phyloP scores from a whole-genome alignment of 2,329 filamentous ascomycete genomes.

The Atkinsonella hypoxylon region DNA sequence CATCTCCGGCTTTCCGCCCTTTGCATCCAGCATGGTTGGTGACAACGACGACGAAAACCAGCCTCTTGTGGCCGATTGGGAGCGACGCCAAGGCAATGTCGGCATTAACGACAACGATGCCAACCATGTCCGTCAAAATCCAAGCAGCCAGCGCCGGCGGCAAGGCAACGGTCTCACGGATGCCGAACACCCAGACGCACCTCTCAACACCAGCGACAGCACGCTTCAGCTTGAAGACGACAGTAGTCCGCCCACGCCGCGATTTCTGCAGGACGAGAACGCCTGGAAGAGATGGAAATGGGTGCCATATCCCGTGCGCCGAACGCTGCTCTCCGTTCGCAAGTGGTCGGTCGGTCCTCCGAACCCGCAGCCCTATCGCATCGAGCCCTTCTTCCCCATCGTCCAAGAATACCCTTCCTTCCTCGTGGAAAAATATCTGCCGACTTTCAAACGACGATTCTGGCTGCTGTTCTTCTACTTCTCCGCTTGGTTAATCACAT shows the following conservation, averaged over 20 bases:
- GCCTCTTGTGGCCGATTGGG: conserved; percentile 26
- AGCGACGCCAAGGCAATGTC: conserved; percentile 18
- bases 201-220: conserved; percentile 22
- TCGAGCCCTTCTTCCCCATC: conserved; percentile 49
- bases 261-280: conserved; percentile 45
- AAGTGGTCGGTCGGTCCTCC: conserved; percentile 45
- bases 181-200: conserved; percentile 29
- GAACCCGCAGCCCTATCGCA: conserved; percentile 34
- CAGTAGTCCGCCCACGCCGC: conserved; percentile 36
- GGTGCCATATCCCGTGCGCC: conserved; percentile 45
- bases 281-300: conserved; percentile 39
- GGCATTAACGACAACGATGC: conserved; percentile 10
- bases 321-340: conserved; percentile 27
- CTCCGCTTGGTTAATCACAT: conserved; percentile 56
- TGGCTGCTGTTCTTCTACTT: conserved; percentile 48
- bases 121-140: neutral
- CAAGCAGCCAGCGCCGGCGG: conserved; percentile 7
- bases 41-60: conserved; percentile 22
- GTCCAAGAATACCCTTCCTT: conserved; percentile 56
- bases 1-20: neutral
- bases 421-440: conserved; percentile 50
- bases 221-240: conserved; percentile 34
- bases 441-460: conserved; percentile 45
- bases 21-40: conserved; percentile 18
- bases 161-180: conserved; percentile 2